Base-by-base conservation (phyloP, 768 basidiomycete genomes). In the Lactifluus pinguis region DNA sequence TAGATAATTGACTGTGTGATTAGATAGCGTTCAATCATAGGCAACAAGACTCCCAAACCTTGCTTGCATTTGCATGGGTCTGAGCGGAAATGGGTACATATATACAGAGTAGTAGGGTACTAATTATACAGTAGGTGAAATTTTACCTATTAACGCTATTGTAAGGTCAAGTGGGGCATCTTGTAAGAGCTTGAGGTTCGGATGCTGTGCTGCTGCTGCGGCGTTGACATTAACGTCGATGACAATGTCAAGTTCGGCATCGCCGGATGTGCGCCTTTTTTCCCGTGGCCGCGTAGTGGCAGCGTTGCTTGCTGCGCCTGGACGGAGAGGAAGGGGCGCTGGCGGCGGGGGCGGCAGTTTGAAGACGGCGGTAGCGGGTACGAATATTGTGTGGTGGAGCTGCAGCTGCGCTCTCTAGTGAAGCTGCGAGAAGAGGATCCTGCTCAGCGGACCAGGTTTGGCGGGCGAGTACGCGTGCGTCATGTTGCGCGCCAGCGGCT, bases 401-500 rank as follows among this genome's bases (percentile, higher is more conserved):
- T 30, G 25, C 25, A 25, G 54, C 13, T 14, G 76, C 72, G 53
- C 73, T 76, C 39, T 76, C 71, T 4, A 83, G 84, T 0, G 86
- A 87, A 62, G 85, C 75, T 4, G 77, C 79, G 47, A 91, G 76
- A 85, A 82, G 25, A 91, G 76, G 55, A 92, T 89, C 11, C 89
- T 80, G 61, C 87, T 89, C 36, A 92, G 76, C 3, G 89, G 89
- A 63, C 87, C 89, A 0, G 90, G 89, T 69, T 83, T 85, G 2
- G 76, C 84, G 32, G 89, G 89, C 0, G 90, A 91, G 64, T 92
- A 92, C 0, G 89, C 87, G 64, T 92, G 89, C 4, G 81, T 77
- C 84, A 89, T 87, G 57, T 79, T 82, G 56, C 77, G 72, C 2
- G 81, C 84, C 52, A 85, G 74, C 11, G 89, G 87, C 67, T 87